These are phyloP conservation scores for Hura crepitans DNA, from an alignment of 441 rosid genomes.

Conservation along the genomic window DNA sequence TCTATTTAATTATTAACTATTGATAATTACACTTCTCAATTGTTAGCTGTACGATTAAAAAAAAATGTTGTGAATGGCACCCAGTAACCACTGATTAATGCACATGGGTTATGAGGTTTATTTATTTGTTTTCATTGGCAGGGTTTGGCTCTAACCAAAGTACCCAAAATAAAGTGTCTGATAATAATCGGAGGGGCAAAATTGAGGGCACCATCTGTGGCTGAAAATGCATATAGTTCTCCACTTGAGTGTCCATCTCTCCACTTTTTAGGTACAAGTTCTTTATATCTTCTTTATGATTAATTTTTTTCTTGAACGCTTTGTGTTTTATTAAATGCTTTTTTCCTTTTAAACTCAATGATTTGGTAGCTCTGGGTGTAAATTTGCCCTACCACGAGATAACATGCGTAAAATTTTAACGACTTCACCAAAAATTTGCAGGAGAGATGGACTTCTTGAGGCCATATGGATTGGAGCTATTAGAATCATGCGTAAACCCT, in stretches of 20 bases:
- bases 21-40: background rate
- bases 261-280: conserved; percentile 61
- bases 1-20: background rate
- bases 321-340: too few relatives aligned
- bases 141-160: conserved; percentile 72
- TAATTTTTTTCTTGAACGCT: background rate
- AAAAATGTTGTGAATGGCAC: background rate
- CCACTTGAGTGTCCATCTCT: conserved; percentile 55
- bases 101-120: background rate
- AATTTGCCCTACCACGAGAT: too few relatives aligned
- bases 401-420: too few relatives aligned
- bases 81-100: background rate
- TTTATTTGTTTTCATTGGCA: conserved; percentile 21
- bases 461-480: conserved; percentile 57
- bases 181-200: conserved; percentile 77
- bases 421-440: conserved; percentile 34
- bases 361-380: too few relatives aligned
- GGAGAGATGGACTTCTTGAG: conserved; percentile 82
- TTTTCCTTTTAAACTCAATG: background rate
- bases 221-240: conserved; percentile 53
- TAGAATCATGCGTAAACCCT: conserved; percentile 47
- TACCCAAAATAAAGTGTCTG: conserved; percentile 55
- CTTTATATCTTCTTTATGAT: background rate
- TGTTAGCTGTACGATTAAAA: too few relatives aligned
- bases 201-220: conserved; percentile 45